Evolutionary conservation across 1,284 basidiomycete genomes (phyloP).

Genomic region (Cryptococcus sp.): DNA sequence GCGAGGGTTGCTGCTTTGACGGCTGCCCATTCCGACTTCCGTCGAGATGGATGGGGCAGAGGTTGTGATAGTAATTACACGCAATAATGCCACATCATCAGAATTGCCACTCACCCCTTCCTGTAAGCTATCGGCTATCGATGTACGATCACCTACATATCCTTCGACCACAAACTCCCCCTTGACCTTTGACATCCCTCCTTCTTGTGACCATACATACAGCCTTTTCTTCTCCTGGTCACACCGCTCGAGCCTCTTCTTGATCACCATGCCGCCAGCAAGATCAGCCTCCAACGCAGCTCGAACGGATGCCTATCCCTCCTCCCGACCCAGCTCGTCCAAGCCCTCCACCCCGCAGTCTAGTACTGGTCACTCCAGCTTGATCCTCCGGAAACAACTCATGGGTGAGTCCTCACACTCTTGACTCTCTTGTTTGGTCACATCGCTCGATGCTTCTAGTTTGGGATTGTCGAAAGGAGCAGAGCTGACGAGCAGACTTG

Average conservation of each 20-base stretch:
- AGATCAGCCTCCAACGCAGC: constrained; percentile 15
- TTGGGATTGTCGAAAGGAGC: no score
- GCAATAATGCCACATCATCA: no score
- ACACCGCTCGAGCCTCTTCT: neutral
- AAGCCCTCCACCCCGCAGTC: constrained; percentile 34
- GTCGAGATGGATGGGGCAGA: no score
- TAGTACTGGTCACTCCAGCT: constrained; percentile 38
- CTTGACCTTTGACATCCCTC: neutral
- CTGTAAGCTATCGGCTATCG: no score
- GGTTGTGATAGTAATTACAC: no score
- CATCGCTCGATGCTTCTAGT: neutral
- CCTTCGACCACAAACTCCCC: no score
- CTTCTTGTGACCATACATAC: neutral
- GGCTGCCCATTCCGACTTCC: no score
- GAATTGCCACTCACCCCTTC: no score
- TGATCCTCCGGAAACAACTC: constrained; percentile 73
- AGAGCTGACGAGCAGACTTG: constrained; percentile 54
- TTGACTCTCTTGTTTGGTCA: neutral
- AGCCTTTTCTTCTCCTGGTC: neutral
- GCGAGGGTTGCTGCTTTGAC: neutral
- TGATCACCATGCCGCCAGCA: constrained; percentile 25
- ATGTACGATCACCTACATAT: no score
- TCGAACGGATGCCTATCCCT: constrained; percentile 25
- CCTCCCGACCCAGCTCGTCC: constrained; percentile 29
- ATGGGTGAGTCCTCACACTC: constrained; percentile 36